Evolutionary conservation across 768 basidiomycete genomes (phyloP).

Genomic region (Mycena rebaudengoi): DNA sequence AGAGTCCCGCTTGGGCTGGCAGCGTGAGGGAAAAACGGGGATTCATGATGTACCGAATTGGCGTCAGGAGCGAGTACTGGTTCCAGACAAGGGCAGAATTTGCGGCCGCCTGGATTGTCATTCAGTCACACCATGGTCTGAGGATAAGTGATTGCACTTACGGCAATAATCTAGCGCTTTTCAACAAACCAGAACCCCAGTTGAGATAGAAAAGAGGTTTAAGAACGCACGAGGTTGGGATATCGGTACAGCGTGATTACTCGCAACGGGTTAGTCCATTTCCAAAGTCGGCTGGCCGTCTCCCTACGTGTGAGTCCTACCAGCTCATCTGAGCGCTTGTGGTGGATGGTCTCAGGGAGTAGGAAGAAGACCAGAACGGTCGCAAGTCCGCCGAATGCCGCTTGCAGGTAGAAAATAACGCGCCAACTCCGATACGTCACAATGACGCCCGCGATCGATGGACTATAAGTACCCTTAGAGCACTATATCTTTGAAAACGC

Average conservation of each 20-base stretch:
- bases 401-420: constrained; percentile 27
- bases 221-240: constrained; percentile 24
- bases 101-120: background rate
- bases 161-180: constrained; percentile 11
- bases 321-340: constrained; percentile 23
- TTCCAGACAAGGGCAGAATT: constrained; percentile 25
- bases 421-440: constrained; percentile 26
- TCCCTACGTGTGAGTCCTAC: constrained; percentile 7
- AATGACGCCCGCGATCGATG: constrained; percentile 25
- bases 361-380: constrained; percentile 25
- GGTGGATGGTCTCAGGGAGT: constrained; percentile 27
- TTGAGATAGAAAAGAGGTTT: background rate
- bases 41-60: constrained; percentile 29
- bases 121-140: background rate
- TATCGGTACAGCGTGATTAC: constrained; percentile 24
- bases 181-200: background rate
- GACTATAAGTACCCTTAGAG: constrained; percentile 6
- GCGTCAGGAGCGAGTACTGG: constrained; percentile 25
- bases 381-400: constrained; percentile 23
- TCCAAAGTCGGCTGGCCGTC: constrained; percentile 11
- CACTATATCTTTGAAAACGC: background rate
- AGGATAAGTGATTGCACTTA: background rate
- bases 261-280: constrained; percentile 22
- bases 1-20: constrained; percentile 25
- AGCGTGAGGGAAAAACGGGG: constrained; percentile 21